Conservation (phyloP, 192 early-diverging fungal species). For the Chytriomyces confervae region DNA sequence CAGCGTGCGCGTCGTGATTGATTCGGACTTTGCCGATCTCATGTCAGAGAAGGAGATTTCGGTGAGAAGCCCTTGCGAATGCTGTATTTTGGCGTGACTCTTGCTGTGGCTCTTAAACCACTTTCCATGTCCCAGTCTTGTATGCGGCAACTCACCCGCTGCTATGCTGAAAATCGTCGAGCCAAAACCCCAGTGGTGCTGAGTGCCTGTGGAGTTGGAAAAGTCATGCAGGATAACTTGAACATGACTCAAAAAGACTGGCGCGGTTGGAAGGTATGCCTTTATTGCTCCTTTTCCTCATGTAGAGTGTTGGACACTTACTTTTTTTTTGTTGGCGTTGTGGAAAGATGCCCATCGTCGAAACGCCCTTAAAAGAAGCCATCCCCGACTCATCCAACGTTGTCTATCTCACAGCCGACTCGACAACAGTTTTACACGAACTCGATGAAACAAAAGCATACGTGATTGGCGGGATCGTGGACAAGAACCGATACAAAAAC, state of each 20-base stretch:
- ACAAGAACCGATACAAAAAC: conserved; percentile 85
- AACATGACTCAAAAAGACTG: conserved; percentile 17
- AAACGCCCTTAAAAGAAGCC: background rate
- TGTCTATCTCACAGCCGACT: conserved; percentile 92
- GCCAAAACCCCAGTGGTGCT: conserved; percentile 59
- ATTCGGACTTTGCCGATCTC: conserved; percentile 71
- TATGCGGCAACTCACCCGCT: conserved; percentile 69
- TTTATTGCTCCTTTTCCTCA: background rate
- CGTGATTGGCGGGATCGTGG: conserved; percentile 93
- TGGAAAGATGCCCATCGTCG: background rate
- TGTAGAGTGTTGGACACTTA: background rate
- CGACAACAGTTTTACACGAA: conserved; percentile 66
- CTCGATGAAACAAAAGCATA: conserved; percentile 82
- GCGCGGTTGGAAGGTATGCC: conserved; percentile 60
- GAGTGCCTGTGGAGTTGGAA: conserved; percentile 62
- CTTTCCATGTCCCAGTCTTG: background rate
- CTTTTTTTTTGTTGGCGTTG: background rate
- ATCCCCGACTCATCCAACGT: conserved; percentile 59
- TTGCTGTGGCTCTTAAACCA: background rate
- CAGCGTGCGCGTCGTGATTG: conserved; percentile 72
- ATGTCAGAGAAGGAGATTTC: conserved; percentile 73
- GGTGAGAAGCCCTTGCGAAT: background rate
- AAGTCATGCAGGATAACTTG: background rate
- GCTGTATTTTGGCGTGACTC: conserved; percentile 49
- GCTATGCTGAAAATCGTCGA: conserved; percentile 74